Conservation (phyloP, 208 protist species). For the Leishmania mexicana region DNA sequence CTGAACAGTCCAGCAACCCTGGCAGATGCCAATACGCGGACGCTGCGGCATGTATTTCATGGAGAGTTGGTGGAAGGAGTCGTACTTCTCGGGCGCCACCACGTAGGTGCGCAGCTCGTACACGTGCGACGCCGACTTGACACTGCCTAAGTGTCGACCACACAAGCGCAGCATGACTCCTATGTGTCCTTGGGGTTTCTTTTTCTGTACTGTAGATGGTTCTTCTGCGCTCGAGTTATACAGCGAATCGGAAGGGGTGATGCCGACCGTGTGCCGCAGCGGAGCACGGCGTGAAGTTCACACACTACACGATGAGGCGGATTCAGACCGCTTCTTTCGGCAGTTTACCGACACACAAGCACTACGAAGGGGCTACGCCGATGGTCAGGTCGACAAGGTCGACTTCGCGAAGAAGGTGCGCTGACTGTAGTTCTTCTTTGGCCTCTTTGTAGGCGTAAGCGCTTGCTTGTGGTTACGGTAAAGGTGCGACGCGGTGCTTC, state of each 20-base stretch:
- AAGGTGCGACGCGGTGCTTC: neutral
- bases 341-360: neutral
- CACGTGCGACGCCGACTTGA: slow-evolving; percentile 37
- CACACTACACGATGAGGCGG: neutral
- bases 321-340: neutral
- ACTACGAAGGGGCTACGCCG: neutral
- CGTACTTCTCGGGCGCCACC: slow-evolving; percentile 62
- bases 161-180: slow-evolving; percentile 47
- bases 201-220: neutral
- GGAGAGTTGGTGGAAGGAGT: slow-evolving; percentile 51
- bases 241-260: neutral
- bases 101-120: slow-evolving; percentile 72
- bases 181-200: slow-evolving; percentile 1
- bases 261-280: neutral
- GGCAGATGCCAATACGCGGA: slow-evolving; percentile 42
- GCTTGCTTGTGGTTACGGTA: neutral
- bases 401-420: neutral
- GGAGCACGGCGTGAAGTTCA: neutral
- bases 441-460: neutral
- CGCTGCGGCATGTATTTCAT: slow-evolving; percentile 64
- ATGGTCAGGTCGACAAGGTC: neutral
- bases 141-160: slow-evolving; percentile 7
- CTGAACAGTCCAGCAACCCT: slow-evolving; percentile 79
- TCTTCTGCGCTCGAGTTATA: neutral
- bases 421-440: too few species aligned